phyloP scores from a whole-genome alignment of 2,329 filamentous ascomycete species.

The Neonectria magnoliae region DNA sequence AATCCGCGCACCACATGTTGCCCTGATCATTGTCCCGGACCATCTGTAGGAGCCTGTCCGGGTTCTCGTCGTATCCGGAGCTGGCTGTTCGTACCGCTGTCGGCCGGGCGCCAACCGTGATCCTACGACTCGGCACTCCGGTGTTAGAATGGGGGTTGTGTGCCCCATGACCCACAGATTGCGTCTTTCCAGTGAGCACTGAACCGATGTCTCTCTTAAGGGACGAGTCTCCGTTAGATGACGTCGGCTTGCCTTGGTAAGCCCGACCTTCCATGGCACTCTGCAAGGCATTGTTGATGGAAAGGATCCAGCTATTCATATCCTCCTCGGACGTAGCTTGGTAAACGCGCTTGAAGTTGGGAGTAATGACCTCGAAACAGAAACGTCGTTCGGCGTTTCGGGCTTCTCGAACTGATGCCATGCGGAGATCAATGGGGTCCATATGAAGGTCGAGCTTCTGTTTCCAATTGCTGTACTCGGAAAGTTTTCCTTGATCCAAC shows the following conservation, averaged over 20 bases:
- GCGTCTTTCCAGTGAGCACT: constrained; percentile 90
- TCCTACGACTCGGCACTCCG: constrained; percentile 79
- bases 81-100: constrained; percentile 74
- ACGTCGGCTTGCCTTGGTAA: constrained; percentile 62
- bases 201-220: constrained; percentile 89
- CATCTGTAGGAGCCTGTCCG: constrained; percentile 85
- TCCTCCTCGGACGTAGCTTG: constrained; percentile 98
- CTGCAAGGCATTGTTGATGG: constrained; percentile 97
- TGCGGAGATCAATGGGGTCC: constrained; percentile 95
- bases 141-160: constrained; percentile 58
- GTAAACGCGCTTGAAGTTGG: constrained; percentile 94
- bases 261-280: constrained; percentile 90
- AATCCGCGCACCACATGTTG: constrained; percentile 95
- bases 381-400: constrained; percentile 94
- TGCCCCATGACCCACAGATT: constrained; percentile 69
- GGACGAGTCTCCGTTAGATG: constrained; percentile 61
- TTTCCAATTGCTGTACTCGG: constrained; percentile 99
- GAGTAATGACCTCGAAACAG: constrained; percentile 98
- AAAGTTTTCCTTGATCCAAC: constrained; percentile 93
- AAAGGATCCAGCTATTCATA: constrained; percentile 95
- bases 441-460: constrained; percentile 96
- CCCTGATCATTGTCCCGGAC: constrained; percentile 91
- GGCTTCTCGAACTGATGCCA: constrained; percentile 96
- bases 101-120: constrained; percentile 90
- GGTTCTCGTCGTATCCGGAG: constrained; percentile 81